Evolutionary conservation across 257 asterid species (phyloP).

Genomic region (Verbascum thapsus): DNA sequence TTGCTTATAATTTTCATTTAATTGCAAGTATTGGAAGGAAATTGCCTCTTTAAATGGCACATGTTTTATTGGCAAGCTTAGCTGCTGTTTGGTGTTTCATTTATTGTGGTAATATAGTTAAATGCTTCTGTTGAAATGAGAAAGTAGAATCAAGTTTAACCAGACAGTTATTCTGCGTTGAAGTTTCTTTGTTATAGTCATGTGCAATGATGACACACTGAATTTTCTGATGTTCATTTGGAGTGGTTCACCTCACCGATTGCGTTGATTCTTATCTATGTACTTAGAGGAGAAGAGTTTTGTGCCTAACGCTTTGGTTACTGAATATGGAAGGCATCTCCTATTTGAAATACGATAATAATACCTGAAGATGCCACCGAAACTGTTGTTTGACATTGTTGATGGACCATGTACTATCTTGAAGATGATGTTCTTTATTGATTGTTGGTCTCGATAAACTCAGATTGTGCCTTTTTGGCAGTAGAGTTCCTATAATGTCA

Average conservation of each 20-base stretch:
- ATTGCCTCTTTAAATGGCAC: slow-evolving; percentile 8
- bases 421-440: not conserved
- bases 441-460: not conserved
- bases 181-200: slow-evolving; percentile 2
- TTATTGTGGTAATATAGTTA: slow-evolving; percentile 4
- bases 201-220: not conserved
- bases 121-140: not conserved
- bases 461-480: not conserved
- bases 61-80: slow-evolving; percentile 2
- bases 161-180: not conserved
- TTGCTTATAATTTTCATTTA: slow-evolving; percentile 14
- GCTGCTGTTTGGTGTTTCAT: not conserved
- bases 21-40: slow-evolving; percentile 4
- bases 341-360: slow-evolving; percentile 2
- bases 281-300: slow-evolving; percentile 3
- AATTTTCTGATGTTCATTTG: not conserved
- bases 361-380: not conserved
- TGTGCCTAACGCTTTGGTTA: not conserved
- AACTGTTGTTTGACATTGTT: not conserved
- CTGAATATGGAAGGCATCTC: slow-evolving; percentile 13
- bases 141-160: not conserved
- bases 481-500: not conserved
- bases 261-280: not conserved
- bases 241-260: not conserved
- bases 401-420: not conserved